phyloP scores from a whole-genome alignment of 176 grass and related monocot genomes.

The Neostapfia colusana region DNA sequence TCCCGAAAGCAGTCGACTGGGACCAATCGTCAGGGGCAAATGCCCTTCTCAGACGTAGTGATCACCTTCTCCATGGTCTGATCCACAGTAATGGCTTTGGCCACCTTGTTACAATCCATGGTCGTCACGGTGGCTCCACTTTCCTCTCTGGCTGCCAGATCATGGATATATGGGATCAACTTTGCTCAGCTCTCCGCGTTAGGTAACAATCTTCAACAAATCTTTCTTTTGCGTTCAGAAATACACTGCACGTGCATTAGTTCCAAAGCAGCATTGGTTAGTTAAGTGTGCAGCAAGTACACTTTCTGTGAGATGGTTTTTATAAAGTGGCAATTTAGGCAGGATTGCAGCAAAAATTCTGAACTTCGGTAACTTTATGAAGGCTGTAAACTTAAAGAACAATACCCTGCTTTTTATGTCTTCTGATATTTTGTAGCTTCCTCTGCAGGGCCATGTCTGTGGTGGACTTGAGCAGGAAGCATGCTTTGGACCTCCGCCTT shows the following conservation, averaged over 20 bases:
- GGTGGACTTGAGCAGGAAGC: constrained; percentile 70
- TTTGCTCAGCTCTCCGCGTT: constrained; percentile 73
- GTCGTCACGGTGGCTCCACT: constrained; percentile 49
- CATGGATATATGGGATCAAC: constrained; percentile 92
- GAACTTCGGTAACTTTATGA: not conserved
- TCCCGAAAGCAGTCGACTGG: constrained; percentile 61
- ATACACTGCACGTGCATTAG: constrained; percentile 7
- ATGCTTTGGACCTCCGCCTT: constrained; percentile 73
- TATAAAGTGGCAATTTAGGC: not conserved
- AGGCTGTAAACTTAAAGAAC: constrained; percentile 16
- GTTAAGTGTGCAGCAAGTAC: not conserved
- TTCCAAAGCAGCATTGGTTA: not conserved
- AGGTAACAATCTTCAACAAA: constrained; percentile 40
- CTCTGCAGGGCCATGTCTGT: constrained; percentile 63
- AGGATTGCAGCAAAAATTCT: constrained; percentile 15
- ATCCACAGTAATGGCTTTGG: constrained; percentile 92
- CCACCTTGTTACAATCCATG: constrained; percentile 65
- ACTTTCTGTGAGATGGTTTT: not conserved
- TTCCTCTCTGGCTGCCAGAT: constrained; percentile 58
- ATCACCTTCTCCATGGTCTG: constrained; percentile 83
- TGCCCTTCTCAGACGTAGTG: constrained; percentile 41
- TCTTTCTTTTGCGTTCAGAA: constrained; percentile 10
- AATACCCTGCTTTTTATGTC: not conserved
- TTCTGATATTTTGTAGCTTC: constrained; percentile 33
- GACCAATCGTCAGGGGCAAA: constrained; percentile 44